These are phyloP conservation scores for Aureobasidium pullulans DNA, from an alignment of 2,329 filamentous ascomycete species.

Conservation along the genomic window DNA sequence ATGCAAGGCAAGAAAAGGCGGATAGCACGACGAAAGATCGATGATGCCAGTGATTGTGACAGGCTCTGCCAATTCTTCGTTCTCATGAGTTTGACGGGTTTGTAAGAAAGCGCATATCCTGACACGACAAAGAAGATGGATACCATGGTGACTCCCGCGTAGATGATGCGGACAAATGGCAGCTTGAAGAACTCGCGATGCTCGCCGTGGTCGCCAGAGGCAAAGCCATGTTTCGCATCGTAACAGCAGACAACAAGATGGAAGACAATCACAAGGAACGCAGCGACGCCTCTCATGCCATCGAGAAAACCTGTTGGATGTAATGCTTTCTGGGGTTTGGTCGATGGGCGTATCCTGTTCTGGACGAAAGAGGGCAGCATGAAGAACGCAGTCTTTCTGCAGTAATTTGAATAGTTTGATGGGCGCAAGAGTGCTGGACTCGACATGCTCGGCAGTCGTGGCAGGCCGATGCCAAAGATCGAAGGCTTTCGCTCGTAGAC, in stretches of 20 bases:
- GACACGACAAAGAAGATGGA: slow-evolving; percentile 57
- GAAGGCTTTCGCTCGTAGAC: not conserved
- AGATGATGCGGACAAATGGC: slow-evolving; percentile 48
- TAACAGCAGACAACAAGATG: slow-evolving; percentile 1
- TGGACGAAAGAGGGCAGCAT: not conserved
- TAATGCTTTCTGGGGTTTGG: not conserved
- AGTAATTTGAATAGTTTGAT: not conserved
- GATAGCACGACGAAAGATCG: slow-evolving; percentile 17
- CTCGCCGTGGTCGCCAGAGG: slow-evolving; percentile 3
- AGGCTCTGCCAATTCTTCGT: slow-evolving; percentile 24
- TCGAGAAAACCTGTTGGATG: slow-evolving; percentile 13
- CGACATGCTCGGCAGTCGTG: not conserved
- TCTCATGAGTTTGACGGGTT: slow-evolving; percentile 18
- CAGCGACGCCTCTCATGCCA: slow-evolving; percentile 16
- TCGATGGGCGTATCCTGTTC: not conserved
- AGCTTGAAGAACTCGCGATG: slow-evolving; percentile 34
- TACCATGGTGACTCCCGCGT: slow-evolving; percentile 44
- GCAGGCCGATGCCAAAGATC: not conserved
- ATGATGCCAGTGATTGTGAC: slow-evolving; percentile 16
- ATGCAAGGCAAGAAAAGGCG: slow-evolving; percentile 18
- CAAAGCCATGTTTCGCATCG: slow-evolving; percentile 10
- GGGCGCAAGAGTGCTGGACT: not conserved
- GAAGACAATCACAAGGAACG: slow-evolving; percentile 15
- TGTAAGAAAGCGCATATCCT: slow-evolving; percentile 51
- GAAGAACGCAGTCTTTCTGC: not conserved